Base-by-base conservation (phyloP, 768 basidiomycete genomes). In the Rhodosporidiobolus odoratus region DNA sequence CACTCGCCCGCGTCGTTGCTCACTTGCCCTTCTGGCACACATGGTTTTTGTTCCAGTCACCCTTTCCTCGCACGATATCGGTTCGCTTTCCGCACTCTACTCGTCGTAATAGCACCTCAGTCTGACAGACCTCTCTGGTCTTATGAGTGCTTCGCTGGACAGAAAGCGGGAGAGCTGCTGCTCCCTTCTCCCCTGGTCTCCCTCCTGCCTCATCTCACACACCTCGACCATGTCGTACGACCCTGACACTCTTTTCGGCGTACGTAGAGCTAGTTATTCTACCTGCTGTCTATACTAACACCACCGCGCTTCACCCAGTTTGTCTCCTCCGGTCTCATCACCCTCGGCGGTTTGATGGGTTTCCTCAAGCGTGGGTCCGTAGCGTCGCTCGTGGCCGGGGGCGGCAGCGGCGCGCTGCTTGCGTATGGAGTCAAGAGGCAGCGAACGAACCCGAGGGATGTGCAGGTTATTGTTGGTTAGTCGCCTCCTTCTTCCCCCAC, bases 391-490 rank as follows among this genome's bases (percentile, higher is more conserved):
- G 45, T 69, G 0, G 69, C 72, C 3, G 75, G 75, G 25, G 58
- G 65, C 16, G 60, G 69, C 7, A 65, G 62, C 4, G 75, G 69
- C 21, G 60, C 54, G 8, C 40, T 61, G 19, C 43, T 76, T 1
- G 75, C 53, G 4, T 76, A 75, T 52, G 76, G 76, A 1, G 76
- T 76, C 23, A 65, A 67, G 68, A 54, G 61, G 32, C 66, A 66
- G 38, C 21, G 45, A 1, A 23, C 13, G 17, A 65, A 71, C 57
- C 47, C 62, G 3, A 52, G 48, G 50, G 62, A 76, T 45, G 65
- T 66, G 32, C 27, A 30, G 0, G 16, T 76, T 13, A 53, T 75
- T 5, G 62, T 73, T 5, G 58, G 76, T 75, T 58, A 17, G 75
- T 53, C 41, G n/a, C n/a, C n/a, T n/a, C n/a, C n/a, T n/a, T n/a